Evolutionary conservation across 1,284 basidiomycete species (phyloP), one percentile per base, ranked within the genome.

Genomic region (Leccinum pallidistipes): DNA sequence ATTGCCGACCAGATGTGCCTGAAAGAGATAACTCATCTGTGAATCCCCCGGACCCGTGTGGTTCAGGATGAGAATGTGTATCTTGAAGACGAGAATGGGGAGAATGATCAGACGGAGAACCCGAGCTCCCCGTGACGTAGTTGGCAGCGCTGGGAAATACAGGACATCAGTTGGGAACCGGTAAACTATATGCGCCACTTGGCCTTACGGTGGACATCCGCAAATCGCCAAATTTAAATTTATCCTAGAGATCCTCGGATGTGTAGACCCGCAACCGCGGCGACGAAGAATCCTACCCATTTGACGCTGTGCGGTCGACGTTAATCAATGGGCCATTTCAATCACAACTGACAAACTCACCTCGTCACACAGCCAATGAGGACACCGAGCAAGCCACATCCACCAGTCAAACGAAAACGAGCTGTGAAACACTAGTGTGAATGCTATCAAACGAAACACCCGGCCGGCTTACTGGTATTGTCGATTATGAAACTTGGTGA

Each of bases 11-110:
- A 99, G 83, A 70, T 98, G 94, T n/a, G 96, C 95, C 77, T 99
- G 97, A 86, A 99, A 99, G 29, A 99, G 82, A 4, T 94, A 97
- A 75, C 92, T 95, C 97, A 99, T 99, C 76, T 99, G 97, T 1
- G 96, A 91, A 73, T 99, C 97, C 21, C 97, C 97, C 8, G 97
- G 93, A 49, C 97, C 97, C 4, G 94, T 92, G 64, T 94, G 92
- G 76, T 94, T 97, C 56, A 99, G 82, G 67, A 99, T 85, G 74
- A 96, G 74, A 79, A 99, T 98, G 76, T 99, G 97, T 12, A 97
- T 80, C 78, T 98, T 98, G 88, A 99, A 99, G 58, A 88, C 93
- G 63, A 93, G 78, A 68, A 96, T 83, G 0, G 97, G 97, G 9
- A 98, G 76, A 64, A 97, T 74, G 69, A 99, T 98, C 53, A 99